Conservation (phyloP, 768 basidiomycete species). For the Boletus vermiculosoides region DNA sequence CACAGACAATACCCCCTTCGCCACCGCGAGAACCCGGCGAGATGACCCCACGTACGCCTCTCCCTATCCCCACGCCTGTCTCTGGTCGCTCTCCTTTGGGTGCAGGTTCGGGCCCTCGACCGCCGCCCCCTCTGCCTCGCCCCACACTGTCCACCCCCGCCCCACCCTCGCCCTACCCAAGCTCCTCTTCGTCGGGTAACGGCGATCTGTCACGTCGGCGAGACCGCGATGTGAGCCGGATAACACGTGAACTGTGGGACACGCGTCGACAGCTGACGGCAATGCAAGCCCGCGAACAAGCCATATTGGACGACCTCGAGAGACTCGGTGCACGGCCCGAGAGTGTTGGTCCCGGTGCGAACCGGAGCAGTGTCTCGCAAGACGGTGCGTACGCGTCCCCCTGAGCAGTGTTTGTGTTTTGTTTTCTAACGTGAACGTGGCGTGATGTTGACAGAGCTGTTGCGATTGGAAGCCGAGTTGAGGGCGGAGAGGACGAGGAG, state of each 20-base stretch:
- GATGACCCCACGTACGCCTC: not conserved
- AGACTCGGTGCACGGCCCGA: slow-evolving; percentile 10
- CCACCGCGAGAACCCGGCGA: slow-evolving; percentile 12
- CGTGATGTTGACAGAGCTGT: slow-evolving; percentile 9
- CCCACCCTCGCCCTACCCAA: not conserved
- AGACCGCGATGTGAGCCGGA: slow-evolving; percentile 1
- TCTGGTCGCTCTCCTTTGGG: not conserved
- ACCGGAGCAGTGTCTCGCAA: not conserved
- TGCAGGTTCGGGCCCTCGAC: not conserved
- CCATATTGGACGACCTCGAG: slow-evolving; percentile 23
- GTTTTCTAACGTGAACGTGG: not conserved
- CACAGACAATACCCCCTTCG: not conserved
- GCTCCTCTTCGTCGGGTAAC: not conserved
- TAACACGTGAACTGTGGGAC: slow-evolving; percentile 31
- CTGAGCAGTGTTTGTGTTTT: not conserved
- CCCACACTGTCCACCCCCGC: not conserved
- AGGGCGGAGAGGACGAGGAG: slow-evolving; percentile 37
- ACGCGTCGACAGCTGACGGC: slow-evolving; percentile 25
- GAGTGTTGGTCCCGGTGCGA: not conserved
- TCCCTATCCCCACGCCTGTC: not conserved
- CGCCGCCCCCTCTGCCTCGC: not conserved
- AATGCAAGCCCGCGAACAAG: slow-evolving; percentile 25
- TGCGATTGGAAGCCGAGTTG: slow-evolving; percentile 36
- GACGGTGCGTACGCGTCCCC: slow-evolving; percentile 14
- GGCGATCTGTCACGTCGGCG: not conserved